Evolutionary conservation across 148 eudicot species (phyloP).

Genomic region (Rhododendron mucronatum): DNA sequence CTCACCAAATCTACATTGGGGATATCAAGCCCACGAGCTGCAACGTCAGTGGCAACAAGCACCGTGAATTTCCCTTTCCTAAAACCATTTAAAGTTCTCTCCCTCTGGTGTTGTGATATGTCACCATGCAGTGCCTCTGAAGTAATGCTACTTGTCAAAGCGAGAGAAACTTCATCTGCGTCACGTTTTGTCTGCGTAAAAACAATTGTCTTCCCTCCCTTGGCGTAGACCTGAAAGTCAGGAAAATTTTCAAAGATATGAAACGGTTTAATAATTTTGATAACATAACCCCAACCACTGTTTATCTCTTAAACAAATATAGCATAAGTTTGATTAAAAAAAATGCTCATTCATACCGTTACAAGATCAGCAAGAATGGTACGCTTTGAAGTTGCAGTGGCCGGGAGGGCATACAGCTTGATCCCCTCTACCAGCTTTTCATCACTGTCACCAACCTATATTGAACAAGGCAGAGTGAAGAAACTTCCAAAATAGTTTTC

Average conservation of each 20-base stretch:
- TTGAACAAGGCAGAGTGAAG: not conserved
- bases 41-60: constrained; percentile 98
- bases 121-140: constrained; percentile 98
- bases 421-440: constrained; percentile 96
- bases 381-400: constrained; percentile 70
- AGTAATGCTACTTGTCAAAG: constrained; percentile 75
- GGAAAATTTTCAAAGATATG: not conserved
- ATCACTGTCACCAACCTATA: constrained; percentile 92
- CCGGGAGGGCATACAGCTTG: constrained; percentile 69
- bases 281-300: not conserved
- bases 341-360: constrained; percentile 44
- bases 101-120: constrained; percentile 97
- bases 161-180: constrained; percentile 94
- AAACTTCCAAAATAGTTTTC: not conserved
- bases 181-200: constrained; percentile 95
- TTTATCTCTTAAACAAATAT: not conserved
- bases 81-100: constrained; percentile 85
- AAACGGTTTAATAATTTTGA: not conserved
- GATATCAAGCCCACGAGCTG: constrained; percentile 97
- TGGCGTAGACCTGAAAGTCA: constrained; percentile 76
- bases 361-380: constrained; percentile 80
- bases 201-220: constrained; percentile 92
- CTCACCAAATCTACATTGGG: constrained; percentile 96
- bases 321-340: not conserved
- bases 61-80: constrained; percentile 92